Evolutionary conservation across 805 yeast genomes (phyloP).

Genomic region (Saccharomyces kudriavzevii): DNA sequence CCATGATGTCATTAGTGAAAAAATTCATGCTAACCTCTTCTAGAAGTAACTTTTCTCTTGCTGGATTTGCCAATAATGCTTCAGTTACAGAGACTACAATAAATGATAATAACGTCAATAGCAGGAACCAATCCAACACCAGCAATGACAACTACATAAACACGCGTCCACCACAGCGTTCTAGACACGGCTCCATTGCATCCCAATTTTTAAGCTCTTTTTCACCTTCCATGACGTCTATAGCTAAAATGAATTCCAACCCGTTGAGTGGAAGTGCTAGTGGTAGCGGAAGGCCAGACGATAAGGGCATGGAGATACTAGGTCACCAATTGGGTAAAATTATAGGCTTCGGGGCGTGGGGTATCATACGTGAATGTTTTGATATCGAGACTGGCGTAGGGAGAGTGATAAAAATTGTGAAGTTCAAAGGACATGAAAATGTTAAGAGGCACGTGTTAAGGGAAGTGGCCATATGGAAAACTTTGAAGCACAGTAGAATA

Average conservation of each 20-base stretch:
- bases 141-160: neutral
- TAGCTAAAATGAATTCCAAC: conserved; percentile 5
- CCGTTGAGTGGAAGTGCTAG: neutral
- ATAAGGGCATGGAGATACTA: conserved; percentile 59
- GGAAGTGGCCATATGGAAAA: conserved; percentile 72
- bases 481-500: conserved; percentile 55
- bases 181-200: conserved; percentile 28
- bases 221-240: conserved; percentile 24
- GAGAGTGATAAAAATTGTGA: conserved; percentile 56
- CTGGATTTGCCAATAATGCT: neutral
- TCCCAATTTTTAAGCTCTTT: conserved; percentile 29
- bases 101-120: neutral
- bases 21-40: conserved; percentile 19
- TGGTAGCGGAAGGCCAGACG: conserved; percentile 34
- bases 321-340: conserved; percentile 60
- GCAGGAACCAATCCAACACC: neutral
- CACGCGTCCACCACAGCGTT: conserved; percentile 5
- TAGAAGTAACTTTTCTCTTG: conserved; percentile 20
- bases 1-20: conserved; percentile 25
- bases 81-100: neutral
- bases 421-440: conserved; percentile 40
- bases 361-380: conserved; percentile 65
- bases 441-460: conserved; percentile 54
- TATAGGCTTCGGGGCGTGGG: conserved; percentile 89
- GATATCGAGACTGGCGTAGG: conserved; percentile 29